These are phyloP conservation scores for Mucor mucedo DNA, from an alignment of 371 early-diverging fungal genomes.

Conservation along the genomic window DNA sequence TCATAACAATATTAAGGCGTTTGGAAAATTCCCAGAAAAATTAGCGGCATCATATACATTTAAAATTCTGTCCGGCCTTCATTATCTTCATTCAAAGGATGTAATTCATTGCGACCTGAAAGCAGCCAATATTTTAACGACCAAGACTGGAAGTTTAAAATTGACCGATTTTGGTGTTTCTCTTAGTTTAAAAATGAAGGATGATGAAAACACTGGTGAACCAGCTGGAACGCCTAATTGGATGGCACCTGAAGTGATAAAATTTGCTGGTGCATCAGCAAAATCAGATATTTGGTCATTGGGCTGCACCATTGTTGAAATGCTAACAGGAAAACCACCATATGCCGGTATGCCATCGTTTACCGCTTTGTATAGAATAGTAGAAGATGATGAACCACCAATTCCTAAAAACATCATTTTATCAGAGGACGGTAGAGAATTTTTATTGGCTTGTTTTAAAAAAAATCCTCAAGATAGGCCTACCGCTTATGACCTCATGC, in stretches of 20 bases:
- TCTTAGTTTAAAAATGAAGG: conserved; percentile 75
- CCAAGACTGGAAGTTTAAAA: conserved; percentile 92
- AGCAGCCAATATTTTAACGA: conserved; percentile 92
- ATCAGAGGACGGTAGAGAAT: conserved; percentile 74
- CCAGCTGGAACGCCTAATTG: conserved; percentile 98
- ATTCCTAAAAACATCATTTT: conserved; percentile 69
- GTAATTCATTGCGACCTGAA: conserved; percentile 97
- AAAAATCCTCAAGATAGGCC: conserved; percentile 77
- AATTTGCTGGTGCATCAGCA: conserved; percentile 79
- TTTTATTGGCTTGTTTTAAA: conserved; percentile 79
- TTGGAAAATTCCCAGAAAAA: conserved; percentile 92
- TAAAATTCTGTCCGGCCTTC: conserved; percentile 89
- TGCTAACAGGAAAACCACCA: conserved; percentile 89
- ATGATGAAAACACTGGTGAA: conserved; percentile 65
- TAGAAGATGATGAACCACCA: conserved; percentile 86
- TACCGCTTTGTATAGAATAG: conserved; percentile 88
- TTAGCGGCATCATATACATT: conserved; percentile 88
- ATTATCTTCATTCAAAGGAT: conserved; percentile 89
- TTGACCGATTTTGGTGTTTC: conserved; percentile 95
- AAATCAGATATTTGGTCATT: conserved; percentile 94
- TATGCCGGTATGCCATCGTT: conserved; percentile 80
- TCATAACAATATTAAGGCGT: conserved; percentile 75
- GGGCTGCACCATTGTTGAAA: conserved; percentile 88
- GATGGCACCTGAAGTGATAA: conserved; percentile 98
- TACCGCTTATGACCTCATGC: conserved; percentile 67